Percentiles rank a stretch among this genome's conserved stretches.
phyloP scores from a whole-genome alignment of 352 stramenopile species.

The Globisporangium nunn region DNA sequence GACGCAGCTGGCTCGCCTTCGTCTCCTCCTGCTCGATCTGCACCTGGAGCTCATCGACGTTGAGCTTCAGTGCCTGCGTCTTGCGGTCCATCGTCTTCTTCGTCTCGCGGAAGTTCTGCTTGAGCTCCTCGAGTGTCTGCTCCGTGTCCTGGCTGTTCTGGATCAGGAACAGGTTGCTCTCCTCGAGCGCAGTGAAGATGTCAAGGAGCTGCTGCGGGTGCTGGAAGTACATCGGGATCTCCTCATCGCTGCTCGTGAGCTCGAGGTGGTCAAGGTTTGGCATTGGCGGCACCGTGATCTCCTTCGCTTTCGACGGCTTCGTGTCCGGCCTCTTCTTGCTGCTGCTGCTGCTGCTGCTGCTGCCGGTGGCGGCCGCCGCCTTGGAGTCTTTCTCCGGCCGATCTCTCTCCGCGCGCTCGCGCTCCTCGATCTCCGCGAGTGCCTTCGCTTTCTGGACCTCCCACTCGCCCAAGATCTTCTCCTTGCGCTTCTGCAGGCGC shows the following conservation, averaged over 20 bases:
- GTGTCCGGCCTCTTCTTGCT: constrained; percentile 53
- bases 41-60: constrained; percentile 87
- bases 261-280: constrained; percentile 60
- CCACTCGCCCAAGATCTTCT: constrained; percentile 64
- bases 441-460: constrained; percentile 44
- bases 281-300: constrained; percentile 46
- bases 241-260: constrained; percentile 78
- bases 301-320: constrained; percentile 22
- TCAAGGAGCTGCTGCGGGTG: constrained; percentile 90
- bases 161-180: constrained; percentile 95
- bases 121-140: constrained; percentile 92
- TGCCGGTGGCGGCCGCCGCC: background rate
- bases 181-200: constrained; percentile 91
- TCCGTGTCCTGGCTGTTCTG: constrained; percentile 95
- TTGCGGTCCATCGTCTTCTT: constrained; percentile 88
- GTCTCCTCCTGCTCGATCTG: constrained; percentile 84
- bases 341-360: too few species aligned
- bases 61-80: constrained; percentile 74
- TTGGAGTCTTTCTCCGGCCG: constrained; percentile 51
- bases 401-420: constrained; percentile 46
- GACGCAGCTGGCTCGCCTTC: constrained; percentile 70
- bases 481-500: constrained; percentile 61
- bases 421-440: constrained; percentile 64
- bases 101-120: constrained; percentile 88
- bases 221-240: constrained; percentile 95